Evolutionary conservation across 805 yeast genomes (phyloP).

Genomic region (Schwanniomyces sp.): DNA sequence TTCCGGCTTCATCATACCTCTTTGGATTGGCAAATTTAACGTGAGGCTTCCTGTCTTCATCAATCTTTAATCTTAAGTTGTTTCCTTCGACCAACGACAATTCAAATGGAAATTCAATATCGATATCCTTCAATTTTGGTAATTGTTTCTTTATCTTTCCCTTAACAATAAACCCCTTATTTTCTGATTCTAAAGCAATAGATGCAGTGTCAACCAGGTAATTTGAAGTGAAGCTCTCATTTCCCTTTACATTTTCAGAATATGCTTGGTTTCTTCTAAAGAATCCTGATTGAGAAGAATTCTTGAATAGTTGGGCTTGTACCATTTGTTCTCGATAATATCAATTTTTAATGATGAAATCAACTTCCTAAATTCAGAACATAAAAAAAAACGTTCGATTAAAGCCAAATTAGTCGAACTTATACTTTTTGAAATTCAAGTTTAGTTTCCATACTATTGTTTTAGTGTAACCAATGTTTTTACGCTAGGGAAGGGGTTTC

Average conservation of each 20-base stretch:
- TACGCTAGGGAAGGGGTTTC: no score
- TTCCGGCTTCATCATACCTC: slow-evolving; percentile 60
- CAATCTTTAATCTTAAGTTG: slow-evolving; percentile 60
- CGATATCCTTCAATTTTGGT: slow-evolving; percentile 10
- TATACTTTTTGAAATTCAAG: no score
- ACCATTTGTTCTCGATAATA: slow-evolving; percentile 26
- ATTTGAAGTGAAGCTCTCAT: slow-evolving; percentile 12
- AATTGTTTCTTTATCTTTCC: slow-evolving; percentile 49
- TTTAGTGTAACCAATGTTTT: no score
- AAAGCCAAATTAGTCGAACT: no score
- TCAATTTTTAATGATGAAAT: no score
- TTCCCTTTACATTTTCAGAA: slow-evolving; percentile 36
- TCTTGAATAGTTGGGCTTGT: slow-evolving; percentile 69
- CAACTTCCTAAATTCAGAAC: no score
- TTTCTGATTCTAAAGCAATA: slow-evolving; percentile 7
- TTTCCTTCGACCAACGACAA: slow-evolving; percentile 55
- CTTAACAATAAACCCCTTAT: slow-evolving; percentile 27
- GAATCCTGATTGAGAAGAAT: slow-evolving; percentile 78
- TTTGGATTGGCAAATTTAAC: slow-evolving; percentile 22
- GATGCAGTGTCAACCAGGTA: slow-evolving; percentile 23
- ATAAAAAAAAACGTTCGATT: no score
- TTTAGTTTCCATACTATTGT: no score
- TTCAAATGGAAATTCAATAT: slow-evolving; percentile 53
- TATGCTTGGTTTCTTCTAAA: slow-evolving; percentile 76
- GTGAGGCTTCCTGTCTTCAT: slow-evolving; percentile 54